Evolutionary conservation across 2,329 filamentous ascomycete genomes (phyloP).

Genomic region (Cordyceps javanica): DNA sequence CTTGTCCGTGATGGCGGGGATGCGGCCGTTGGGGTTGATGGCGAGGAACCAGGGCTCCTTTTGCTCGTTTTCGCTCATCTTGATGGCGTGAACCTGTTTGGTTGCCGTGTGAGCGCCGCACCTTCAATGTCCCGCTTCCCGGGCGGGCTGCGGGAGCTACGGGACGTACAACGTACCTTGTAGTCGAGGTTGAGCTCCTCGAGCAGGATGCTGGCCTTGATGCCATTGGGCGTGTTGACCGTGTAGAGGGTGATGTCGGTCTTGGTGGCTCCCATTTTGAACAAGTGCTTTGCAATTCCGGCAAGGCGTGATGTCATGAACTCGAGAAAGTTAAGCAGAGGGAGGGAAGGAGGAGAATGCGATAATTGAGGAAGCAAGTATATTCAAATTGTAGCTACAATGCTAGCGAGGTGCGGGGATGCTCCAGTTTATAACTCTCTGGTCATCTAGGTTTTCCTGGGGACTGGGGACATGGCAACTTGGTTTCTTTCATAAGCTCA

Average conservation of each 20-base stretch:
- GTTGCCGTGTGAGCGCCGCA: not conserved
- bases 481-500: not conserved
- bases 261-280: slow-evolving; percentile 25
- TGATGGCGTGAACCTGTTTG: slow-evolving; percentile 50
- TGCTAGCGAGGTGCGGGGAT: not conserved
- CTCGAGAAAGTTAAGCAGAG: not conserved
- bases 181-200: slow-evolving; percentile 84
- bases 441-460: not conserved
- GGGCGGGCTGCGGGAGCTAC: not conserved
- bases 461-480: not conserved
- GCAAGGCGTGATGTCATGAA: slow-evolving; percentile 23
- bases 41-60: slow-evolving; percentile 83
- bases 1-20: slow-evolving; percentile 78
- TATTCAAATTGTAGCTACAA: not conserved
- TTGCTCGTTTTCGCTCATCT: slow-evolving; percentile 70
- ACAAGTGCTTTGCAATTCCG: slow-evolving; percentile 22
- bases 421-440: not conserved
- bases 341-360: not conserved
- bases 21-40: slow-evolving; percentile 91
- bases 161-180: slow-evolving; percentile 42
- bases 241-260: slow-evolving; percentile 78
- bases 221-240: slow-evolving; percentile 76
- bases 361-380: not conserved
- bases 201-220: slow-evolving; percentile 81
- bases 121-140: not conserved